Percentiles rank a stretch among this genome's conserved stretches.
Evolutionary conservation across 2,329 filamentous ascomycete species (phyloP).

Genomic region (Pezicula rhizophila): DNA sequence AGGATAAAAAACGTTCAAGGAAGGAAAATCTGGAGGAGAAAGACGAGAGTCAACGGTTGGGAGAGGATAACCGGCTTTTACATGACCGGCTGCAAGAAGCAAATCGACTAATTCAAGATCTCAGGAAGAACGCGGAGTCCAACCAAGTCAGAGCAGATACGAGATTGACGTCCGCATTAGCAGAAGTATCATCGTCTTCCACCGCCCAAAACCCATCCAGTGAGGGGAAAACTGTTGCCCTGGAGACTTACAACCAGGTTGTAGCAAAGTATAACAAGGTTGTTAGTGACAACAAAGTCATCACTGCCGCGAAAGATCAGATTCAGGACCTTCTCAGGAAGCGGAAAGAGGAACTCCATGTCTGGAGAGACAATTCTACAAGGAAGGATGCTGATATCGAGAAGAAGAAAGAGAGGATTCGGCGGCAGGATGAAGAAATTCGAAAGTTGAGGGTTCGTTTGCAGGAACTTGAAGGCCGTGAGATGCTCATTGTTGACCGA

Average conservation of each 20-base stretch:
- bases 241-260: slow-evolving; percentile 7
- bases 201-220: slow-evolving; percentile 3
- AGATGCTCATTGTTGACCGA: not conserved
- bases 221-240: slow-evolving; percentile 1
- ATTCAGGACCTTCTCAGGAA: slow-evolving; percentile 8
- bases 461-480: not conserved
- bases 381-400: slow-evolving; percentile 3
- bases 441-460: slow-evolving; percentile 3
- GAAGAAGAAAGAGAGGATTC: slow-evolving; percentile 13
- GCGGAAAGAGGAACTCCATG: slow-evolving; percentile 8
- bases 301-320: slow-evolving; percentile 8
- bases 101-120: slow-evolving; percentile 3
- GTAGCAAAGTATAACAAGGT: slow-evolving; percentile 16
- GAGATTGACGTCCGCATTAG: slow-evolving; percentile 1
- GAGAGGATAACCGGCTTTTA: no score
- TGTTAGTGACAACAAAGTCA: slow-evolving; percentile 5
- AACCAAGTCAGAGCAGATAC: not conserved
- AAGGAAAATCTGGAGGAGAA: slow-evolving; percentile 18
- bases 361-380: slow-evolving; percentile 9
- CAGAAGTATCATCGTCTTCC: slow-evolving; percentile 5
- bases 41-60: slow-evolving; percentile 11
- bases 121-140: not conserved
- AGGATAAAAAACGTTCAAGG: slow-evolving; percentile 5
- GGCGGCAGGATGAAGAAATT: slow-evolving; percentile 11
- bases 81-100: not conserved